Evolutionary conservation across 257 asterid genomes (phyloP).

Genomic region (Pogostemon cablin): DNA sequence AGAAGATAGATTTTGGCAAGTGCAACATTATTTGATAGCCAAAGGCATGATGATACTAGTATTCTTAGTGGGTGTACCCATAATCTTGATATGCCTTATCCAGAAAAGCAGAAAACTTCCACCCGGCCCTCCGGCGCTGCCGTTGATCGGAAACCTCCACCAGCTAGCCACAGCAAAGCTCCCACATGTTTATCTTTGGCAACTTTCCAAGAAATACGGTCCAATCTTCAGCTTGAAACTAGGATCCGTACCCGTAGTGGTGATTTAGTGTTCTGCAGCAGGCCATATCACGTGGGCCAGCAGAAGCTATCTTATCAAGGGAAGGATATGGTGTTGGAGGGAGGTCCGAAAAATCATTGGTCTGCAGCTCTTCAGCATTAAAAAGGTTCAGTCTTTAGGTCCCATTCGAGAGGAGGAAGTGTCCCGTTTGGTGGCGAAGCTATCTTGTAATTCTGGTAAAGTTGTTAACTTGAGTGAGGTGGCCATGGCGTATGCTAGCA

Average conservation of each 20-base stretch:
- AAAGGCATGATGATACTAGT: neutral
- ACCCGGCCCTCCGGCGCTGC: constrained; percentile 35
- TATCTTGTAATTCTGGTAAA: neutral
- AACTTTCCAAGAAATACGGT: constrained; percentile 30
- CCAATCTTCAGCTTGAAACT: constrained; percentile 21
- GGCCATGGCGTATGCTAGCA: neutral
- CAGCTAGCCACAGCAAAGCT: neutral
- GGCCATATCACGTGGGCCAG: neutral
- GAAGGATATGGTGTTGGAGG: constrained; percentile 27
- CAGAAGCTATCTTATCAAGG: constrained; percentile 12
- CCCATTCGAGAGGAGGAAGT: constrained; percentile 30
- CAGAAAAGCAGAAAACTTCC: constrained; percentile 9
- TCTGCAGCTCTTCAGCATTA: constrained; percentile 21
- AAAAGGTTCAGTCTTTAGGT: constrained; percentile 22
- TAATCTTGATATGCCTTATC: constrained; percentile 10
- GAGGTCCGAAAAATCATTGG: constrained; percentile 22
- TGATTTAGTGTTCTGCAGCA: constrained; percentile 14
- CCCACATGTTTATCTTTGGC: constrained; percentile 15
- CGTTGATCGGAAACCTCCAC: constrained; percentile 36
- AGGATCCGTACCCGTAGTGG: constrained; percentile 7
- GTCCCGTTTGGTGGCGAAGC: neutral
- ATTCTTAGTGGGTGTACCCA: neutral
- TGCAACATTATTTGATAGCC: too few relatives aligned
- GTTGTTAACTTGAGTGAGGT: constrained; percentile 16
- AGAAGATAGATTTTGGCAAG: too few relatives aligned